These are phyloP conservation scores for Lactarius hatsudake DNA, from an alignment of 768 basidiomycete species.

Conservation along the genomic window DNA sequence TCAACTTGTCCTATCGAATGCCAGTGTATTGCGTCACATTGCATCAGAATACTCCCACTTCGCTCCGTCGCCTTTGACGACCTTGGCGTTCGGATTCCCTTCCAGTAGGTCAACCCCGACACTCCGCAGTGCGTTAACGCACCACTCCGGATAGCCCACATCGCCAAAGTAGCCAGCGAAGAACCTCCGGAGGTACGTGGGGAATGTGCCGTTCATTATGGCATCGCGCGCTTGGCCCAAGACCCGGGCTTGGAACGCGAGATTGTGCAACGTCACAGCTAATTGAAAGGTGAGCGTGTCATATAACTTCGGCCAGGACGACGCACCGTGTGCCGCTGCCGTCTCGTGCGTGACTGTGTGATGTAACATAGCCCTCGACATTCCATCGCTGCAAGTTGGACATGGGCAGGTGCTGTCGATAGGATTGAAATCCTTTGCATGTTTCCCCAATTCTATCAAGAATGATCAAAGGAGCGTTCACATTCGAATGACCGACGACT, in stretches of 20 bases:
- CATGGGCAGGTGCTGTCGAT: constrained; percentile 82
- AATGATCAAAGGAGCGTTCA: background rate
- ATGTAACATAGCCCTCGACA: constrained; percentile 71
- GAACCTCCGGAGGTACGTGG: constrained; percentile 70
- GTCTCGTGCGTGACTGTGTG: constrained; percentile 79
- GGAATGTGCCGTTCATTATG: constrained; percentile 75
- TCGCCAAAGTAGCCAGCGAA: constrained; percentile 76
- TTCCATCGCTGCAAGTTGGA: constrained; percentile 71
- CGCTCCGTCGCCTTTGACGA: constrained; percentile 60
- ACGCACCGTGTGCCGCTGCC: constrained; percentile 73
- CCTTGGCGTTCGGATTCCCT: constrained; percentile 43
- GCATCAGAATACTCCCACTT: constrained; percentile 78
- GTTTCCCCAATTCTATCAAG: constrained; percentile 58
- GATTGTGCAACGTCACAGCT: constrained; percentile 83
- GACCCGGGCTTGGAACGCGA: constrained; percentile 81
- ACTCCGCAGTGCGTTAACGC: constrained; percentile 75
- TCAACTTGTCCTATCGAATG: background rate
- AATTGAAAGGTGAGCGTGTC: constrained; percentile 10
- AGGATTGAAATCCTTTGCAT: constrained; percentile 63
- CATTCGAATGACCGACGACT: constrained; percentile 27
- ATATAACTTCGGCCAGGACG: constrained; percentile 14
- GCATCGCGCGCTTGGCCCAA: constrained; percentile 86
- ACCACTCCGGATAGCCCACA: constrained; percentile 84
- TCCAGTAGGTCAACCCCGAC: constrained; percentile 83
- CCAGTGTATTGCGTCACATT: constrained; percentile 23